Evolutionary conservation across 805 yeast species (phyloP).

Genomic region (Candida methanosorbosa): DNA sequence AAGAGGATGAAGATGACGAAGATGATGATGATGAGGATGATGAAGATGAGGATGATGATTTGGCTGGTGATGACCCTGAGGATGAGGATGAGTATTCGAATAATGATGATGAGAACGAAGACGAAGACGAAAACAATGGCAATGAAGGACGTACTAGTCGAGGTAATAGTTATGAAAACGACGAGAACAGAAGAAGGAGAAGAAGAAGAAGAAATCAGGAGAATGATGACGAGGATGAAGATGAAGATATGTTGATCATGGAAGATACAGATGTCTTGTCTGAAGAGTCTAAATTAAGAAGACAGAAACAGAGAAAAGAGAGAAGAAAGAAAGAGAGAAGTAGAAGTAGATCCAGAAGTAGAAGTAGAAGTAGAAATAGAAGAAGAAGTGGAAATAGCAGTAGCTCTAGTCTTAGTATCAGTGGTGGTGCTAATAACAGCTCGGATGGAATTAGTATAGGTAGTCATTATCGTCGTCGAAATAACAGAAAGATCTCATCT

Average conservation of each 20-base stretch:
- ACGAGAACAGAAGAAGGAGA: not conserved
- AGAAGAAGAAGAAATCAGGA: not conserved
- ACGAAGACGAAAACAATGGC: conserved; percentile 6
- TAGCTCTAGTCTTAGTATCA: not conserved
- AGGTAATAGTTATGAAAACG: not conserved
- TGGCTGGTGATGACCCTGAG: not conserved
- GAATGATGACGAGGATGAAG: not conserved
- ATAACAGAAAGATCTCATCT: not conserved
- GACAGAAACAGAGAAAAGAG: no score
- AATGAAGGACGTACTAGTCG: not conserved
- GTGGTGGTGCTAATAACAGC: not conserved
- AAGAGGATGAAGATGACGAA: conserved; percentile 8
- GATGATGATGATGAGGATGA: conserved; percentile 5
- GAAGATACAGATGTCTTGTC: not conserved
- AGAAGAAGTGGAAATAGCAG: not conserved
- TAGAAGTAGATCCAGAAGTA: no score
- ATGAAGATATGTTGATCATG: conserved; percentile 1
- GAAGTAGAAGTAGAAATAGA: not conserved
- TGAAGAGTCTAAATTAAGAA: not conserved
- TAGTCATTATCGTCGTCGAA: not conserved
- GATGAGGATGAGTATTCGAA: conserved; percentile 4
- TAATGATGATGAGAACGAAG: conserved; percentile 10
- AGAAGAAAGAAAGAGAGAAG: no score
- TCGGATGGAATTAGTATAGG: not conserved
- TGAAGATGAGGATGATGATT: not conserved